Base-by-base conservation (phyloP, 192 early-diverging fungal genomes). In the Entomortierella parvispora region DNA sequence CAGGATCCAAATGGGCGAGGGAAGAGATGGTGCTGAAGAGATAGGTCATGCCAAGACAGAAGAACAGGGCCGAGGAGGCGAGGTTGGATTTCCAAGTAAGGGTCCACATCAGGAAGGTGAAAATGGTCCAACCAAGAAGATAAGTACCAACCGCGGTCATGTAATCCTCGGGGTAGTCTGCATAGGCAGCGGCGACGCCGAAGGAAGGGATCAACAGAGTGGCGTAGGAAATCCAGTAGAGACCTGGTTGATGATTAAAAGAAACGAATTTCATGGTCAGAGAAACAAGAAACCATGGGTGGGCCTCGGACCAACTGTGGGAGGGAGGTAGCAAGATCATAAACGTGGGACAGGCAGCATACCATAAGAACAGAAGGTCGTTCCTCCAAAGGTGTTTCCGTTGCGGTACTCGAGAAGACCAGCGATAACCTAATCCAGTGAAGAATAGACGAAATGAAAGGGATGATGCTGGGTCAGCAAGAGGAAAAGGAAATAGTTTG, bases 141-240 rank as follows among this genome's bases (percentile, higher is more conserved):
- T 83, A 84, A 34, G 70, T 83, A 7, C 85, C 85, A 4, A 81
- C 62, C 8, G 83, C 79, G 22, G 82, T 82, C 32, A 69, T 80
- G 25, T 81, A 84, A 23, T 83, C 67, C 2, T 74, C 66, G 11
- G 79, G 64, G 26, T 60, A 71, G 29, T 82, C 58, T 0, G 53
- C 69, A 54, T 64, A 81, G 1, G 65, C 71, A 20, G 70, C 81
- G 6, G 80, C 51, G 31, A 87, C 80, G 42, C 85, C 85, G 49
- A 84, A 87, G 4, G 59, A 76, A 18, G 85, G 85, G 32, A 87
- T 83, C 33, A 84, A 57, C 20, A 68, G 63, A 2, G 85, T 82
- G 4, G 85, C 81, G 43, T 84, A 84, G 10, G 82, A 80, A 55
- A 88, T 77, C 86, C 86, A 83, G 78, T 85, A 88, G 58, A 83